Evolutionary conservation across 2,329 filamentous ascomycete genomes (phyloP), one percentile per base, ranked within the genome.

Genomic region (Paraphaeosphaeria sporulosa): DNA sequence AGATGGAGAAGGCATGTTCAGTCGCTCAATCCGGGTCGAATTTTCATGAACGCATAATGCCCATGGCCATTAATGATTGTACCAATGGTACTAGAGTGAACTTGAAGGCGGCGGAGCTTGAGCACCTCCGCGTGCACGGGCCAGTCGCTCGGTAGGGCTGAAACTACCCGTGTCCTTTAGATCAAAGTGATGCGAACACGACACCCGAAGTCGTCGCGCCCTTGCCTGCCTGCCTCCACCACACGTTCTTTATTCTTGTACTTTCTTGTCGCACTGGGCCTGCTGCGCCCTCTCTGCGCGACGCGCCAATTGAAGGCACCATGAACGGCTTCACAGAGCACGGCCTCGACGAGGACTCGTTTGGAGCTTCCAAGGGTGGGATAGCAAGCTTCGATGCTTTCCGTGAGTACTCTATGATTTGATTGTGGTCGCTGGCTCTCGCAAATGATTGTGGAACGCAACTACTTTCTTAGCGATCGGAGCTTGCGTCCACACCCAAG

Each of bases 311-410:
- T 51, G 47, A 30, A 30, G 51, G 60, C 66, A 65, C 40, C 48
- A 95, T 96, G 92, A 92, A 95, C 85, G 91, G 90, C 72, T 94
- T 90, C 81, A 83, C 88, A 43, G 75, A 78, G 69, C 85, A 87
- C 69, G 84, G 84, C 67, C 85, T 94, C 69, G 86, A 93, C 73
- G 93, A 97, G 71, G 90, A 91, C 77, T 82, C 87, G 65, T 97
- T 97, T 81, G 91, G 87, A 73, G 89, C 92, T 70, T 89, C 90
- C 75, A 84, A 83, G 59, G 85, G 87, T 58, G 71, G 84, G 60
- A 79, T 84, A 59, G 90, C 89, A 79, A 93, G 94, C 61, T 99
- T 99, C 80, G 95, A 99, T 83, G 94, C 94, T 67, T 99, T 99
- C 78, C 94, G 93, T 97, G 87, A 76, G 91, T 85, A 10, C 19